Evolutionary conservation across 257 asterid genomes (phyloP).

Genomic region (Verbena officinalis): DNA sequence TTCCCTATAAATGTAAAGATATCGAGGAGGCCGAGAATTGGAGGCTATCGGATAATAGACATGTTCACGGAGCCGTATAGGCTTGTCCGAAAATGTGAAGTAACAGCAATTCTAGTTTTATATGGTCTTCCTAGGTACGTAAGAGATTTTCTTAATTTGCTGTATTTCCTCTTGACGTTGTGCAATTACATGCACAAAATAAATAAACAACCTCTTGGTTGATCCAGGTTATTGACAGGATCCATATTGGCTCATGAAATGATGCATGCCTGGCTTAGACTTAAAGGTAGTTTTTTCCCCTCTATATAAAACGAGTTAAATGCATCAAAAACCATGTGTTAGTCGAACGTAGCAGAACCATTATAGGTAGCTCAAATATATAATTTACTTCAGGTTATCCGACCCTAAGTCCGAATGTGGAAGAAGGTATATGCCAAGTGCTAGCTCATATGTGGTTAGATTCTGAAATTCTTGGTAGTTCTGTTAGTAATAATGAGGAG

Average conservation of each 20-base stretch:
- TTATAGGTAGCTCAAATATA: too few relatives aligned
- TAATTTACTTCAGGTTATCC: conserved; percentile 55
- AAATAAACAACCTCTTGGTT: not conserved
- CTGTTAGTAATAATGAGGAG: conserved; percentile 41
- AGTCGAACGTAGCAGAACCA: too few relatives aligned
- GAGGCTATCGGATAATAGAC: conserved; percentile 80
- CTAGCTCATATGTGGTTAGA: conserved; percentile 98
- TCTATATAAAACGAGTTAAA: too few relatives aligned
- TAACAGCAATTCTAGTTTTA: conserved; percentile 89
- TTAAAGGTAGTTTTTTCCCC: conserved; percentile 59
- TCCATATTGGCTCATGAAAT: conserved; percentile 97
- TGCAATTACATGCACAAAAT: not conserved
- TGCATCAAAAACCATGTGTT: too few relatives aligned
- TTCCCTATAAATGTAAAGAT: too few relatives aligned
- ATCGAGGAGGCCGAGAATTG: conserved; percentile 79
- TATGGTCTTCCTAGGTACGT: conserved; percentile 95
- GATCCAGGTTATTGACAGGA: conserved; percentile 78
- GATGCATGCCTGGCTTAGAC: conserved; percentile 99
- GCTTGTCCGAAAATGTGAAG: conserved; percentile 83
- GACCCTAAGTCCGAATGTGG: conserved; percentile 70
- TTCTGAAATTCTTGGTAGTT: conserved; percentile 70
- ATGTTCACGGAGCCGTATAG: conserved; percentile 94
- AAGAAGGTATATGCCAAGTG: conserved; percentile 99
- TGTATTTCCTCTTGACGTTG: not conserved
- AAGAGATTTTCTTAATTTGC: not conserved